Percentiles rank a stretch among this genome's conserved stretches.
Evolutionary conservation across 2,329 filamentous ascomycete species (phyloP).

Genomic region (Chaetomium globosum): DNA sequence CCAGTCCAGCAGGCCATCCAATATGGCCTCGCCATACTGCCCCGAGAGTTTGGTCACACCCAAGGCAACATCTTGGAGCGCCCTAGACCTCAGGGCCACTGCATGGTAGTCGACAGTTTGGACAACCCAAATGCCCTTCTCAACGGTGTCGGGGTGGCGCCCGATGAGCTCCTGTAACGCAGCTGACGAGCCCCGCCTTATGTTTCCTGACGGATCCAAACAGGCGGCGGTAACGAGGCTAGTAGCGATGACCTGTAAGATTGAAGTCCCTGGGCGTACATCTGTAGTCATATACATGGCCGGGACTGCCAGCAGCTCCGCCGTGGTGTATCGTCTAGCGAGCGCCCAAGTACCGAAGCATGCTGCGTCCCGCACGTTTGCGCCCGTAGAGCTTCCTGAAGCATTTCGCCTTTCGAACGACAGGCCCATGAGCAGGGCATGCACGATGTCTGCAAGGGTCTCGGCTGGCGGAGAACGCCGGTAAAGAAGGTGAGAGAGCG

Average conservation of each 20-base stretch:
- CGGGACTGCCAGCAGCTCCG: conserved; percentile 70
- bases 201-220: conserved; percentile 89
- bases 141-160: conserved; percentile 82
- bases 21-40: conserved; percentile 70
- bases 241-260: conserved; percentile 77
- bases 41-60: conserved; percentile 67
- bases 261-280: conserved; percentile 48
- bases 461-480: conserved; percentile 74
- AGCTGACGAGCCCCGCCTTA: conserved; percentile 87
- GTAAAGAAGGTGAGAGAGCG: conserved; percentile 83
- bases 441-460: conserved; percentile 72
- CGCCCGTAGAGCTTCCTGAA: conserved; percentile 81
- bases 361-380: conserved; percentile 90
- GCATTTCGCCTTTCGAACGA: conserved; percentile 86
- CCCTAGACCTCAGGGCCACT: conserved; percentile 82
- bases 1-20: conserved; percentile 77
- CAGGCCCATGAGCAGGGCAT: conserved; percentile 75
- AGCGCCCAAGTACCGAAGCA: conserved; percentile 96
- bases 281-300: conserved; percentile 48
- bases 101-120: conserved; percentile 92
- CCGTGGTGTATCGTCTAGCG: conserved; percentile 80
- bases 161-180: conserved; percentile 93
- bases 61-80: conserved; percentile 75
- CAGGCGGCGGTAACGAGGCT: conserved; percentile 81
- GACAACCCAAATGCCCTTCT: conserved; percentile 80